These are phyloP conservation scores for Acacia confusa DNA, from an alignment of 306 rosid species.

Conservation along the genomic window DNA sequence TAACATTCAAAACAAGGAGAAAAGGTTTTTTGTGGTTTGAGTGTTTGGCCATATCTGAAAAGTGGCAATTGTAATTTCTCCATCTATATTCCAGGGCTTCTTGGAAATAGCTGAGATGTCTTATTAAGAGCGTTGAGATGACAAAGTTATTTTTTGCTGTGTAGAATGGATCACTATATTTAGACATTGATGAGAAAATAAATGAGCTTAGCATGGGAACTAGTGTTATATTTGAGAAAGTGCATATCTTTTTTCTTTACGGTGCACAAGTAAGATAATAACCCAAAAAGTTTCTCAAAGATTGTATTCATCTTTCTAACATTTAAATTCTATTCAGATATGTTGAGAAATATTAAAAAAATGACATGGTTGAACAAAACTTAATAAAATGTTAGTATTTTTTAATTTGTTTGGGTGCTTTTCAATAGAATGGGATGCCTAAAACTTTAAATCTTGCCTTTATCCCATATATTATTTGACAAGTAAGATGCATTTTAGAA, in stretches of 20 bases:
- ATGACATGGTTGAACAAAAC: too few species aligned
- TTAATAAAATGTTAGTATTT: too few species aligned
- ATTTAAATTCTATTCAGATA: background rate
- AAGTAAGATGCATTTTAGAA: background rate
- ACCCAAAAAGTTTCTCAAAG: background rate
- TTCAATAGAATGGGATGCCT: background rate
- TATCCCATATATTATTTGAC: background rate
- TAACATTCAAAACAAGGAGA: background rate
- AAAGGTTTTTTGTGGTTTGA: background rate
- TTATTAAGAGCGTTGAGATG: background rate
- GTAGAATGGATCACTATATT: background rate
- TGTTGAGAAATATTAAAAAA: background rate
- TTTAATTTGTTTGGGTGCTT: background rate
- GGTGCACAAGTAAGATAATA: background rate
- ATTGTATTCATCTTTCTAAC: background rate
- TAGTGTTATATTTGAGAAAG: background rate
- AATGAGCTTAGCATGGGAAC: background rate
- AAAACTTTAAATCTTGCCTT: background rate
- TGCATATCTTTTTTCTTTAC: background rate
- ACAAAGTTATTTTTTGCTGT: background rate
- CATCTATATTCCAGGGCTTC: background rate
- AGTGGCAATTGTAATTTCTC: background rate
- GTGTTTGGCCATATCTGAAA: background rate
- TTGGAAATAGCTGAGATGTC: background rate
- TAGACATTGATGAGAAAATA: background rate